These are phyloP conservation scores for Phytophthora cactorum DNA, from an alignment of 352 stramenopile species.

Conservation along the genomic window DNA sequence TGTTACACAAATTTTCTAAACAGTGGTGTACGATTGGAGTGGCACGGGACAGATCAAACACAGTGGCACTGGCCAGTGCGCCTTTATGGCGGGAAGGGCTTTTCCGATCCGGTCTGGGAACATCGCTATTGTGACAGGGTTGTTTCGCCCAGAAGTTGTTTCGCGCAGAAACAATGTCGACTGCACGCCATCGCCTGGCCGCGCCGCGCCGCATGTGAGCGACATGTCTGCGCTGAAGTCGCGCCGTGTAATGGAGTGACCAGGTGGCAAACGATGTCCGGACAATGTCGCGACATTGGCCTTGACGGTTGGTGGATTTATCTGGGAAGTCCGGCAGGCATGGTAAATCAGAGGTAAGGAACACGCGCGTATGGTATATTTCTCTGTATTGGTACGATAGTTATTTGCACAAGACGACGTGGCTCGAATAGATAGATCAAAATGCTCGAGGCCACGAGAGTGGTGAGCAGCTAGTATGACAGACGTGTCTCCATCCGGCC, in stretches of 20 bases:
- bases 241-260: constrained; percentile 14
- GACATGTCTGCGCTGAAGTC: constrained; percentile 3
- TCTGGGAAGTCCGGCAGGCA: background rate
- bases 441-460: constrained; percentile 29
- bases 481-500: constrained; percentile 8
- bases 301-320: constrained; percentile 7
- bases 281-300: constrained; percentile 24
- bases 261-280: constrained; percentile 14
- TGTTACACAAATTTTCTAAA: too few relatives aligned
- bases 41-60: constrained; percentile 6
- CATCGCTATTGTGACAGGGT: background rate
- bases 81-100: too few relatives aligned
- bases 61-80: constrained; percentile 4
- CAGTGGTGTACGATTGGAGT: constrained; percentile 2
- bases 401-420: constrained; percentile 49
- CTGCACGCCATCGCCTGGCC: constrained; percentile 5
- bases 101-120: background rate
- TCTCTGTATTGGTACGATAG: constrained; percentile 47
- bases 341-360: background rate
- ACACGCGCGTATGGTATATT: constrained; percentile 20
- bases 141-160: constrained; percentile 12
- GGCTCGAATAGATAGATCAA: constrained; percentile 51
- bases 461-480: constrained; percentile 6
- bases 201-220: background rate
- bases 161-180: constrained; percentile 6